Evolutionary conservation across 176 grass and related monocot species (phyloP), one percentile per base, ranked within the genome.

Genomic region (Oryza australiensis): DNA sequence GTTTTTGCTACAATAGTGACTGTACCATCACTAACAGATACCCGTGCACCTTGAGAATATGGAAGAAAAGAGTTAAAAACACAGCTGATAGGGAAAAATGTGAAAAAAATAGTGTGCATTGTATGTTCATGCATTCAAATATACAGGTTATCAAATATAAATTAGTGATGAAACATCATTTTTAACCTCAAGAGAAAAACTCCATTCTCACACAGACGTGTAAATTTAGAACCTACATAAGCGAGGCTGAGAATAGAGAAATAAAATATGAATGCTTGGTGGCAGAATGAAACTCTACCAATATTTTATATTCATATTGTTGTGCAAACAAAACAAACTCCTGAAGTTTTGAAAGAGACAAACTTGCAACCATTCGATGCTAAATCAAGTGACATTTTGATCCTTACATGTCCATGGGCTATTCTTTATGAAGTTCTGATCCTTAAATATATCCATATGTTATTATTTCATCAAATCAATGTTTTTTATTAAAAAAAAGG

Each of bases 1-100:
- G 82, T 98, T 93, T 98, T 98, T 82, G 96, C 96, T 88, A 98
- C 90, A 88, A 95, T 95, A 71, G 93, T 95, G 68, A 95, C 90
- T 30, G 96, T 89, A 66, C 93, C 96, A 84, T 98, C 96, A 57
- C 80, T 90, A 48, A 98, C 77, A 82, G 94, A 91, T 88, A 98
- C 80, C 8, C 90, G 84, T 80, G 93, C 96, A 93, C 96, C 96
- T 94, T 89, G 64, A 48, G 18, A 83, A 67, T 76, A 81, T 70
- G 38, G 43, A 82, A 86, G 9, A 82, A 7, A 64, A 11, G 66
- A 22, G 82, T 82, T 60, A 78, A 20, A 2, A 60, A 35, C 2
- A 64, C 16, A 73, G 55, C 23, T 71, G 43, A n/a, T 33, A 66
- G 71, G n/a, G 27, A 33, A 66, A 66, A 22, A 55, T 34, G 20